Percentiles rank a stretch among this genome's conserved stretches.
Conservation (phyloP, 345 rosid genomes). For the Citrus glauca region DNA sequence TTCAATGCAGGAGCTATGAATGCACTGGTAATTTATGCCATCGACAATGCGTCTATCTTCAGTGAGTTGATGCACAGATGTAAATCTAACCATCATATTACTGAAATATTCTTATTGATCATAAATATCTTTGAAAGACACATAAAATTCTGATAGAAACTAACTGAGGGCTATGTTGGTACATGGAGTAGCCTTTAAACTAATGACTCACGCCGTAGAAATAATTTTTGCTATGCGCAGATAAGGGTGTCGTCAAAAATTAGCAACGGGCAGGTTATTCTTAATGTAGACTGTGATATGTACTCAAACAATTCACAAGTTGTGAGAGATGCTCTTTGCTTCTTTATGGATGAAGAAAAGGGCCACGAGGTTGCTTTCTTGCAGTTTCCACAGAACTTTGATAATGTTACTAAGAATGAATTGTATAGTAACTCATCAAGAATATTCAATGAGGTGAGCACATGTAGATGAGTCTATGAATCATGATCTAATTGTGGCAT, state of each 20-base stretch:
- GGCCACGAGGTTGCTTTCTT: slow-evolving; percentile 64
- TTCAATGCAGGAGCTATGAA: slow-evolving; percentile 92
- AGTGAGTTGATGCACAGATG: too few species aligned
- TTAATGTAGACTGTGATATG: slow-evolving; percentile 80
- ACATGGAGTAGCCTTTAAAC: too few species aligned
- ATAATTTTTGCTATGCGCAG: slow-evolving; percentile 27
- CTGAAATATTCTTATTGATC: too few species aligned
- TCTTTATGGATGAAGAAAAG: slow-evolving; percentile 69
- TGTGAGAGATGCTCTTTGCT: slow-evolving; percentile 62
- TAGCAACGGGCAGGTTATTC: slow-evolving; percentile 53
- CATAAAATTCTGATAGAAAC: too few species aligned
- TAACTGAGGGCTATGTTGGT: too few species aligned
- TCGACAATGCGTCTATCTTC: too few species aligned
- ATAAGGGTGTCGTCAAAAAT: slow-evolving; percentile 63
- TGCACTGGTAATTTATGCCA: slow-evolving; percentile 49
- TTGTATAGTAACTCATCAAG: slow-evolving; percentile 24
- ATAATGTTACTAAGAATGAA: slow-evolving; percentile 55
- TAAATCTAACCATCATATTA: too few species aligned
- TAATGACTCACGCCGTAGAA: too few species aligned
- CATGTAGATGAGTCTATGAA: background rate
- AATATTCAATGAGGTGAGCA: slow-evolving; percentile 22
- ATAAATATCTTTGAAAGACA: too few species aligned
- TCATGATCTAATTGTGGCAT: background rate
- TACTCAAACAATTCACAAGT: slow-evolving; percentile 56
- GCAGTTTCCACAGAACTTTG: slow-evolving; percentile 57